Evolutionary conservation across 768 basidiomycete genomes (phyloP), one percentile per base, ranked within the genome.

Genomic region (Boletus pseudopeckii): DNA sequence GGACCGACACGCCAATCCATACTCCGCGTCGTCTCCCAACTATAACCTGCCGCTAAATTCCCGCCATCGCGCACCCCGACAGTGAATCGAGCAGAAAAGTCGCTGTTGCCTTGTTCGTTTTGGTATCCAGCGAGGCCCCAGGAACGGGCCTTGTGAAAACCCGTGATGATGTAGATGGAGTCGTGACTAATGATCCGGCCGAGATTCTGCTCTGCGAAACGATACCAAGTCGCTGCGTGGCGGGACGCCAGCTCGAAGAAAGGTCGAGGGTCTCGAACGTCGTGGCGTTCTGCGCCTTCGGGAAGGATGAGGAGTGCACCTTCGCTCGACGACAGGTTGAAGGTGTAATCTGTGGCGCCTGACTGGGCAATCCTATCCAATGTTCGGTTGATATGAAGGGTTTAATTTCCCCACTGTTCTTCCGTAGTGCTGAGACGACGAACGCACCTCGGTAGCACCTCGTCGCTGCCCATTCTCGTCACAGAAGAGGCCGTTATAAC

Each of bases 231-330:
- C 14, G 49, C 51, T 0, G 65, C 71, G 50, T 73, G 45, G 28
- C 54, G 37, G 32, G 52, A 51, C 1, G 70, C 70, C 39, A 66
- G 66, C 14, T 64, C 59, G 7, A 61, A 56, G 37, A 74, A 70
- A 2, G 49, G 55, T 3, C n/a, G 43, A 13, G 53, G 45, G 15
- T 74, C 63, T 15, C 61, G 60, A 22, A 71, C 55, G 24, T 69
- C 65, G 17, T 64, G 58, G 47, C 59, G 41, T 17, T 55, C 56
- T 1, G 71, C 68, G 6, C 71, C 75, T 33, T 72, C 64, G 0
- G 74, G 72, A 38, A 75, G 65, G 20, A 69, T 45, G 9, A 75
- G 60, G 8, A 73, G 48, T 5, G 71, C 70, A 2, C 71, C 72
- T 57, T 71, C 69, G 32, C 14, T 45, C 0, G 60, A 60, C 14